Evolutionary conservation across 2,329 filamentous ascomycete species (phyloP).

Genomic region (Beauveria sp.): DNA sequence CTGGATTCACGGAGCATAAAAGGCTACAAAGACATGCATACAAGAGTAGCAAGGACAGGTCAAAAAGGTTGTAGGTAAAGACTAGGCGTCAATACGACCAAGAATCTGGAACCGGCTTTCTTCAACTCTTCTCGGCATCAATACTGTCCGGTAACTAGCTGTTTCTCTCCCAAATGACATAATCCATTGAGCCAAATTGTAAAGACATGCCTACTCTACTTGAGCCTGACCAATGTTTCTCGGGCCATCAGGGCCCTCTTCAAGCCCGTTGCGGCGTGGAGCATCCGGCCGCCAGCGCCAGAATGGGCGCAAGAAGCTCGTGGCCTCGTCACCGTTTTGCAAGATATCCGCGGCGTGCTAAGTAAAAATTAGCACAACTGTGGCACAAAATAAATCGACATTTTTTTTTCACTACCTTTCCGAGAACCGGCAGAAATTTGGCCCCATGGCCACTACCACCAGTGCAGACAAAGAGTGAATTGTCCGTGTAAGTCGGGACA

Average conservation of each 20-base stretch:
- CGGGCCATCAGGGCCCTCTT: constrained; percentile 22
- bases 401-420: constrained; percentile 16
- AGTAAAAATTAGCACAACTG: constrained; percentile 3
- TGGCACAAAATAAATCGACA: neutral
- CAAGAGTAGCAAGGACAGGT: neutral
- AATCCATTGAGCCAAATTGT: neutral
- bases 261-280: constrained; percentile 22
- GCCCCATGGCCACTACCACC: constrained; percentile 29
- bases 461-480: constrained; percentile 27
- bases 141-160: neutral
- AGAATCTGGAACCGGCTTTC: neutral
- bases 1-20: constrained; percentile 14
- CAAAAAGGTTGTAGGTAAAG: neutral
- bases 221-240: constrained; percentile 16
- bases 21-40: neutral
- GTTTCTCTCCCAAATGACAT: neutral
- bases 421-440: constrained; percentile 28
- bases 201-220: neutral
- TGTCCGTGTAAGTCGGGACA: constrained; percentile 22
- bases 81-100: neutral
- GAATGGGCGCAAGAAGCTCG: constrained; percentile 22
- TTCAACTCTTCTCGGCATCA: neutral
- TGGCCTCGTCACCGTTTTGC: constrained; percentile 19
- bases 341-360: constrained; percentile 27
- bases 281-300: constrained; percentile 24